Evolutionary conservation across 1,139 yeast species (phyloP).

Genomic region (Lipomyces yarrowii): DNA sequence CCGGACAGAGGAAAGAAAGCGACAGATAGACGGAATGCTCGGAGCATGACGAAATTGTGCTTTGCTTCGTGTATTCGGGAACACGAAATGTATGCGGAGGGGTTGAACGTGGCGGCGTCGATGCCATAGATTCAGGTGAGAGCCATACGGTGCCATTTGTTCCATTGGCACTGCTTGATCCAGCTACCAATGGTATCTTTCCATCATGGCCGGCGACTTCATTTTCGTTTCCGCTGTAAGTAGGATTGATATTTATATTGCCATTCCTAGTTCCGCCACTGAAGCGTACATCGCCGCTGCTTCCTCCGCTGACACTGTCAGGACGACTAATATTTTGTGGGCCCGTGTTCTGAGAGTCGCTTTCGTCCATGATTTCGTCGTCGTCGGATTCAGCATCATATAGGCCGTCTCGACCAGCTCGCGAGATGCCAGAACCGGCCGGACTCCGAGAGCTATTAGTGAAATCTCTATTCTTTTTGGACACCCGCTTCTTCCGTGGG

Average conservation of each 20-base stretch:
- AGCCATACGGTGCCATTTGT: neutral
- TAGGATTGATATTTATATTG: neutral
- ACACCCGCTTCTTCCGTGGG: conserved; percentile 26
- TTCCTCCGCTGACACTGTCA: neutral
- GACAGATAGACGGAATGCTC: conserved; percentile 19
- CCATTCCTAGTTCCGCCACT: neutral
- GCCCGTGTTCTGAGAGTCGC: neutral
- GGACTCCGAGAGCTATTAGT: neutral
- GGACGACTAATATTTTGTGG: neutral
- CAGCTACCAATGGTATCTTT: neutral
- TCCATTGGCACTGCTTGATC: neutral
- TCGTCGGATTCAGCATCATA: neutral
- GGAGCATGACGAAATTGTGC: conserved; percentile 20
- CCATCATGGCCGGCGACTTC: neutral
- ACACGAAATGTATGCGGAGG: neutral
- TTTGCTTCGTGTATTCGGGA: conserved; percentile 11
- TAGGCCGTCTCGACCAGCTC: neutral
- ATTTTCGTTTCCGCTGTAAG: neutral
- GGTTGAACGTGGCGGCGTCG: neutral
- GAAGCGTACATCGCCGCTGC: neutral
- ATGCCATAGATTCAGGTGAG: neutral
- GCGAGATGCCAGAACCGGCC: neutral
- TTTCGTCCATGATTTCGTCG: conserved; percentile 7
- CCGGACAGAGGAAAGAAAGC: conserved; percentile 20
- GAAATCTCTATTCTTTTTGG: conserved; percentile 9